Evolutionary conservation across 495 filamentous ascomycete species (phyloP), one percentile per base, ranked within the genome.

Genomic region (Delitschia confertaspora): DNA sequence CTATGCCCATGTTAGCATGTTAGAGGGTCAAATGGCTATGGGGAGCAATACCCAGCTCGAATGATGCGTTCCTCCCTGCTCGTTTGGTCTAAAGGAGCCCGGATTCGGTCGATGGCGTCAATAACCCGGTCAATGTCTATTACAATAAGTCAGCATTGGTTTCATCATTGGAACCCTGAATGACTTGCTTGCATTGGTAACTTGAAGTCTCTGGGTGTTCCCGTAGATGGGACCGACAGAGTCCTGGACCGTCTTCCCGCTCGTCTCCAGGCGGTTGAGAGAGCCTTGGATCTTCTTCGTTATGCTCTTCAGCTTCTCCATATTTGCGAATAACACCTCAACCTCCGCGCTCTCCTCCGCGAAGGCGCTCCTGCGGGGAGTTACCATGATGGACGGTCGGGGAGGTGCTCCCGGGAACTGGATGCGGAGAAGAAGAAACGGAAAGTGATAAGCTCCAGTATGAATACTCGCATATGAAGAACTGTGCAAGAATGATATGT

Each of bases 251-350:
- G 79, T 86, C 59, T 86, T 85, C 14, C 87, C 91, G 35, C 83
- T 87, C 22, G 79, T 78, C 49, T 95, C 85, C 9, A 99, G 67
- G 53, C 89, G 76, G 22, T 78, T 78, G 38, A 95, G 71, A 20
- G 87, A 93, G 14, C 83, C 79, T 61, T 88, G 78, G 50, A 99
- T 95, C 69, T 93, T 95, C 66, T 88, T 94, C 22, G 85, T 93
- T 55, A 96, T 74, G 36, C 66, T 58, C 45, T 79, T 76, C 50
- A 79, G 70, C 64, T 81, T 82, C 45, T 75, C 72, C 42, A 80
- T 69, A 56, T 78, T 78, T 34, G 79, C 78, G 47, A 71, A 74
- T 13, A 83, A 61, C 23, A 82, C 76, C 60, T 82, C 79, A 31
- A 83, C 79, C 63, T 83, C 79, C 1, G 79, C 79, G 58, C 75